Percentiles rank a stretch among this genome's conserved stretches.
Evolutionary conservation across 768 basidiomycete species (phyloP).

Genomic region (Brasilioporus rufonigricans): DNA sequence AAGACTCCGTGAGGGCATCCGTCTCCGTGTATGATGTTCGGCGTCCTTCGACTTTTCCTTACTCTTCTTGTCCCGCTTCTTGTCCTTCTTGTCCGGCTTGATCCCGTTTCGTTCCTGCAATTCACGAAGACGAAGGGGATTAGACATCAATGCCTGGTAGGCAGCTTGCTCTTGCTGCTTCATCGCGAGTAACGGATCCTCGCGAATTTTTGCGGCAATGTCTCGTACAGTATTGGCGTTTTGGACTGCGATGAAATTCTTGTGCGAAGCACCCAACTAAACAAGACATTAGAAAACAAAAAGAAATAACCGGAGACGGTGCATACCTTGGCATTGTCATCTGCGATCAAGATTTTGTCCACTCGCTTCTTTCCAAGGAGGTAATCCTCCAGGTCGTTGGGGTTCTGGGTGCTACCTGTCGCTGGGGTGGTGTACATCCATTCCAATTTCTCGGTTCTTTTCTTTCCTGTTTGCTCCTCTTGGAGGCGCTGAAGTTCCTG

Average conservation of each 20-base stretch:
- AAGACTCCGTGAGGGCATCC: conserved; percentile 30
- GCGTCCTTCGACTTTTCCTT: conserved; percentile 16
- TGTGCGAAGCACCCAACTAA: conserved; percentile 82
- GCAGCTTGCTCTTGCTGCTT: conserved; percentile 97
- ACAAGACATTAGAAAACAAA: conserved; percentile 9
- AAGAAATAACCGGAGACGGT: not conserved
- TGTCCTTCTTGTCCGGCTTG: conserved; percentile 72
- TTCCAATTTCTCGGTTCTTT: conserved; percentile 89
- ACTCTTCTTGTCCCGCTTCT: conserved; percentile 44
- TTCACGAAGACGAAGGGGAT: conserved; percentile 80
- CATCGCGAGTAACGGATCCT: conserved; percentile 96
- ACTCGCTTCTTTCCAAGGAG: conserved; percentile 96
- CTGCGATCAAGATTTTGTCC: conserved; percentile 89
- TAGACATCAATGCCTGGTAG: conserved; percentile 80
- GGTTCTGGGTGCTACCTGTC: conserved; percentile 78
- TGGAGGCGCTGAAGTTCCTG: conserved; percentile 95
- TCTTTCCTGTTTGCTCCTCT: conserved; percentile 93
- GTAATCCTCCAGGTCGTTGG: conserved; percentile 95
- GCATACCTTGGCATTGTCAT: conserved; percentile 85
- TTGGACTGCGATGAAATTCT: conserved; percentile 91
- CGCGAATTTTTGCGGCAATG: conserved; percentile 89
- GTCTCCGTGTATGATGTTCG: conserved; percentile 35
- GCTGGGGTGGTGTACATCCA: conserved; percentile 99
- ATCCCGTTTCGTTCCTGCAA: conserved; percentile 82
- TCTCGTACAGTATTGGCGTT: conserved; percentile 91